phyloP scores from a whole-genome alignment of 768 basidiomycete species.

The Boletus reticulatus region DNA sequence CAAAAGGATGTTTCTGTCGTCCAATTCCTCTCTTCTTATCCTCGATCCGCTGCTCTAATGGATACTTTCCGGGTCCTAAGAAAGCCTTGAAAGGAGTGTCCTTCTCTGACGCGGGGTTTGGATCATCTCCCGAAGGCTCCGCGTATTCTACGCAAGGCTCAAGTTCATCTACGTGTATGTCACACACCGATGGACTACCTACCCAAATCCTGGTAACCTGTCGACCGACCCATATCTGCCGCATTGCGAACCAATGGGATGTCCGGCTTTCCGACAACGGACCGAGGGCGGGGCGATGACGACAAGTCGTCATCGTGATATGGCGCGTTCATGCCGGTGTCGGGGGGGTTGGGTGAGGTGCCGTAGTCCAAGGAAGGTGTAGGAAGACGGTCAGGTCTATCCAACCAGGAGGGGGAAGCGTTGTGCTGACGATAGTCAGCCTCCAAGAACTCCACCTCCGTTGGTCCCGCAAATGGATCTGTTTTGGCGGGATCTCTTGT shows the following conservation, averaged over 20 bases:
- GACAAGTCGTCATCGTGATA: conserved; percentile 25
- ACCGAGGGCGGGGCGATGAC: conserved; percentile 9
- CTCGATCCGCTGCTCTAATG: conserved; percentile 79
- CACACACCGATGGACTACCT: neutral
- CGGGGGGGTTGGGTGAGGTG: neutral
- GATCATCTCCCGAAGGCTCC: conserved; percentile 42
- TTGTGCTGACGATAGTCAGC: conserved; percentile 26
- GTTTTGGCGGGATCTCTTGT: conserved; percentile 8
- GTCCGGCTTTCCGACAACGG: conserved; percentile 22
- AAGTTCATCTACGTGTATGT: neutral
- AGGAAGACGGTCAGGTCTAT: conserved; percentile 12
- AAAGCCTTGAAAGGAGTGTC: conserved; percentile 40
- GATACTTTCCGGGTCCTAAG: conserved; percentile 51
- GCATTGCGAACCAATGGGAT: conserved; percentile 48
- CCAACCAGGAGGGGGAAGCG: conserved; percentile 13
- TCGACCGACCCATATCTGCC: conserved; percentile 38
- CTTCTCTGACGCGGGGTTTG: conserved; percentile 38
- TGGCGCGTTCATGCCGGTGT: conserved; percentile 5
- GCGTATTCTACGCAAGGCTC: conserved; percentile 53
- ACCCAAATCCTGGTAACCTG: conserved; percentile 57
- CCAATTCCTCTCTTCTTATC: conserved; percentile 85
- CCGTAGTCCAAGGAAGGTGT: conserved; percentile 14
- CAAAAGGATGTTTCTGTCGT: conserved; percentile 74
- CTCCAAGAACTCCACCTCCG: conserved; percentile 25
- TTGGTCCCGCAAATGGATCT: conserved; percentile 7